Evolutionary conservation across 371 early-diverging fungal genomes (phyloP), one percentile per base, ranked within the genome.

Genomic region (Capillidium rhysosporum): DNA sequence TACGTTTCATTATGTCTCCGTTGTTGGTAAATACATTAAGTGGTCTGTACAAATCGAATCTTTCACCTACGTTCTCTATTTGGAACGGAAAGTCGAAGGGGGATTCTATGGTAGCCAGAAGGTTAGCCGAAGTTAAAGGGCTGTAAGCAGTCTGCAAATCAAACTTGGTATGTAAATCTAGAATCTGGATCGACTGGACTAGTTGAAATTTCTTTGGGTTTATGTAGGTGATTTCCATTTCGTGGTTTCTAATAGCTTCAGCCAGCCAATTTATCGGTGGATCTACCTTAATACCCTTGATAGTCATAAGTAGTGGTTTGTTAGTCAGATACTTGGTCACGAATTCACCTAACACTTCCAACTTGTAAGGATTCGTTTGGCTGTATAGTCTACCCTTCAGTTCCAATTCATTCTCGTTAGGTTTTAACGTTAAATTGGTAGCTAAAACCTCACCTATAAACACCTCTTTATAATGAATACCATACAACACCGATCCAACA

Each of bases 71-170:
- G 8, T 10, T 10, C 3, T n/a, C 34, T 8, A 51, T 51, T 20
- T 51, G 18, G n/a, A 34, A 51, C n/a, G 51, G 51, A 18, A 51
- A 51, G 16, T 30, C 51, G 21, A 51, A 51, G 12, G 51, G 51
- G 34, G 51, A 51, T 12, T 23, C 40, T 29, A 51, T 34, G 10
- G 10, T 29, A 21, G 51, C 51, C 9, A 28, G 8, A 14, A 51
- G 28, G 38, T 38, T 34, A 12, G 51, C 30, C 23, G 34, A 20
- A 4, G 24, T 18, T 14, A 26, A 2, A 31, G 51, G 51, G 5
- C 34, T 12, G 28, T 34, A 51, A 8, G 51, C 30, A 3, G 18
- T 30, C 16, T 51, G n/a, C 3, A 20, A n/a, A 4, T 14, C 34
- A 34, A 51, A 51, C 12, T 51, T 34, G 38, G 51, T 39, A 2